A percentile compares a stretch with the other conserved stretches of the same genome.
These are phyloP conservation scores for Populus deltoides DNA, from an alignment of 345 rosid species.

Conservation along the genomic window DNA sequence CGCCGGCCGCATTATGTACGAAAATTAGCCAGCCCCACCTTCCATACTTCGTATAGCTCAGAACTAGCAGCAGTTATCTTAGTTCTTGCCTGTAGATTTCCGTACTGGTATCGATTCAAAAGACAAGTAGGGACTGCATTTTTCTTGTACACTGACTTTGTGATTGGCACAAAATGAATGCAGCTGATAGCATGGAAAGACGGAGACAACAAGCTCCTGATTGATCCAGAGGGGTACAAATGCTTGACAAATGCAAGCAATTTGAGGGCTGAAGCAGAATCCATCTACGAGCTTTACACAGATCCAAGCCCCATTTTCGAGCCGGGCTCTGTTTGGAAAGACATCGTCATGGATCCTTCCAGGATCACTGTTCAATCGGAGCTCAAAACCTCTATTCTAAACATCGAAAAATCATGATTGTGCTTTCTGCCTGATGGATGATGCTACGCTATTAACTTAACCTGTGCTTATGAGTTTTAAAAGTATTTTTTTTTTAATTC, in stretches of 20 bases:
- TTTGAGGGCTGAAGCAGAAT: conserved; percentile 57
- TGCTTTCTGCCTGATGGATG: too few relatives aligned
- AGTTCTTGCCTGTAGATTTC: too few relatives aligned
- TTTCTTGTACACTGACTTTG: not conserved
- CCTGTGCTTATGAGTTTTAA: too few relatives aligned
- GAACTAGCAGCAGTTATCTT: too few relatives aligned
- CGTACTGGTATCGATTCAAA: too few relatives aligned
- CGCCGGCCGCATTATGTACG: too few relatives aligned
- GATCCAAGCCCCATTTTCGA: conserved; percentile 37
- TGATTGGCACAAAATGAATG: not conserved
- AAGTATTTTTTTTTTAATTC: too few relatives aligned
- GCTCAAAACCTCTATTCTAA: conserved; percentile 37
- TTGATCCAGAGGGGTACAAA: conserved; percentile 57
- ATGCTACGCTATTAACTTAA: not conserved
- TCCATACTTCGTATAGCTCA: too few relatives aligned
- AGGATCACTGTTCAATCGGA: conserved; percentile 44
- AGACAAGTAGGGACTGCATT: too few relatives aligned
- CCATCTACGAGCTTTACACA: conserved; percentile 59
- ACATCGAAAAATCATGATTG: conserved; percentile 33
- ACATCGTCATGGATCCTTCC: conserved; percentile 43
- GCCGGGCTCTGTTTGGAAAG: conserved; percentile 68
- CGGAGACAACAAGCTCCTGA: conserved; percentile 53
- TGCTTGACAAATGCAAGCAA: conserved; percentile 44
- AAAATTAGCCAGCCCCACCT: too few relatives aligned
- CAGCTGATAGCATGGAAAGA: conserved; percentile 89